Percentiles rank a stretch among this genome's conserved stretches.
Evolutionary conservation across 2,329 filamentous ascomycete genomes (phyloP).

Genomic region (Neurospora sp.): DNA sequence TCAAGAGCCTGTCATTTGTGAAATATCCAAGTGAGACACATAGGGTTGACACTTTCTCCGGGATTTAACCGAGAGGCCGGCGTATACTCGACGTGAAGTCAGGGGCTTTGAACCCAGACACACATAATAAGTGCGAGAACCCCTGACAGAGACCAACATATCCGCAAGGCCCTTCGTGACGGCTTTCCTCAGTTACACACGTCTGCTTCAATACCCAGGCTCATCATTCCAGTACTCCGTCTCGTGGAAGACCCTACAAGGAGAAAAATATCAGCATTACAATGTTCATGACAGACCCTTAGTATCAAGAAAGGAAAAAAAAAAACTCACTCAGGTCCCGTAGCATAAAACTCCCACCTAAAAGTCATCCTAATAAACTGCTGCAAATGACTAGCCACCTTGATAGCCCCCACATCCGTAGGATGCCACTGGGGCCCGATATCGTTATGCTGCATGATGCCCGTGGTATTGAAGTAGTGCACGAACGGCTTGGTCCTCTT

Average conservation of each 20-base stretch:
- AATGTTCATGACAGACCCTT: not conserved
- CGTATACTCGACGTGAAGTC: not conserved
- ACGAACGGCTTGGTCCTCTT: slow-evolving; percentile 35
- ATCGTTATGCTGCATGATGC: slow-evolving; percentile 52
- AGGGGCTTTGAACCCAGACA: not conserved
- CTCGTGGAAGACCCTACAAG: slow-evolving; percentile 28
- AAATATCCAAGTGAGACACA: too few species aligned
- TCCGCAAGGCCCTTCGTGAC: not conserved
- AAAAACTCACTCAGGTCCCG: slow-evolving; percentile 40
- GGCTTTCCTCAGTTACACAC: not conserved
- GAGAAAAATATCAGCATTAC: not conserved
- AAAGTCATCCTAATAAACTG: slow-evolving; percentile 47
- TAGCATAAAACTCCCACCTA: slow-evolving; percentile 44
- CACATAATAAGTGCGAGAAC: not conserved
- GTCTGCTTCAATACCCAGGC: slow-evolving; percentile 26
- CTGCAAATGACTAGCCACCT: slow-evolving; percentile 48
- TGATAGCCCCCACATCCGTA: slow-evolving; percentile 51
- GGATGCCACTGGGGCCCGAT: slow-evolving; percentile 48
- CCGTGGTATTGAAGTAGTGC: slow-evolving; percentile 51
- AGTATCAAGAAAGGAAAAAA: slow-evolving; percentile 15
- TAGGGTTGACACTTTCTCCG: too few species aligned
- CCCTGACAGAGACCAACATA: not conserved
- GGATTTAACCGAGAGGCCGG: too few species aligned
- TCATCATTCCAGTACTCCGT: slow-evolving; percentile 45
- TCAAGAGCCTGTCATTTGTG: too few species aligned